These are phyloP conservation scores for Clonostachys sp. DNA, from an alignment of 2,329 filamentous ascomycete genomes.

Conservation along the genomic window DNA sequence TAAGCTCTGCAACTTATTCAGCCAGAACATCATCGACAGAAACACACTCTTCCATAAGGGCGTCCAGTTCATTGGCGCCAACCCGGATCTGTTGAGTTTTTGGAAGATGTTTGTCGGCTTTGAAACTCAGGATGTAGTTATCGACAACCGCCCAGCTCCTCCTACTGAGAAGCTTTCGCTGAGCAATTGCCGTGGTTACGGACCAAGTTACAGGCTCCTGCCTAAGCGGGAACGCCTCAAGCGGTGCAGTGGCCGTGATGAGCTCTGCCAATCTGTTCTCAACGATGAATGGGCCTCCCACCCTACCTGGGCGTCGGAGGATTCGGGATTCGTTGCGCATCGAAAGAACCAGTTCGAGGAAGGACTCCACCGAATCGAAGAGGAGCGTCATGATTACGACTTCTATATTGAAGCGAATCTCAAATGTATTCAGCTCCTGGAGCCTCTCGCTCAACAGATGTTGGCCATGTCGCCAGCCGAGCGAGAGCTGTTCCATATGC, in stretches of 20 bases:
- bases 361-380: constrained; percentile 90
- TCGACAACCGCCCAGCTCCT: constrained; percentile 73
- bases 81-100: constrained; percentile 81
- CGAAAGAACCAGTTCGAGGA: constrained; percentile 96
- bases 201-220: constrained; percentile 89
- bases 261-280: constrained; percentile 86
- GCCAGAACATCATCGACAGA: constrained; percentile 85
- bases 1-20: constrained; percentile 94
- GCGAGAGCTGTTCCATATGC: constrained; percentile 71
- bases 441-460: constrained; percentile 90
- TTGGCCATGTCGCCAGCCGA: constrained; percentile 72
- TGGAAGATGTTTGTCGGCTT: constrained; percentile 82
- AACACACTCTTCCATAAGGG: constrained; percentile 79
- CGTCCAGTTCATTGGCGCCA: constrained; percentile 79
- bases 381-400: constrained; percentile 97
- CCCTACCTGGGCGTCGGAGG: constrained; percentile 97
- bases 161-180: constrained; percentile 82
- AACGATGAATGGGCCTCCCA: constrained; percentile 99
- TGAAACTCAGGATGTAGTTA: constrained; percentile 69
- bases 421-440: constrained; percentile 92
- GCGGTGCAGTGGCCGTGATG: constrained; percentile 88
- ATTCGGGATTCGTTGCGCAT: constrained; percentile 95
- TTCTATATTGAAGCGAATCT: constrained; percentile 95
- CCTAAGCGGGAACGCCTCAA: constrained; percentile 89
- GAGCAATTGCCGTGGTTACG: constrained; percentile 92